Base-by-base conservation (phyloP, 2,329 filamentous ascomycete genomes). In the Aspergillus sp. region DNA sequence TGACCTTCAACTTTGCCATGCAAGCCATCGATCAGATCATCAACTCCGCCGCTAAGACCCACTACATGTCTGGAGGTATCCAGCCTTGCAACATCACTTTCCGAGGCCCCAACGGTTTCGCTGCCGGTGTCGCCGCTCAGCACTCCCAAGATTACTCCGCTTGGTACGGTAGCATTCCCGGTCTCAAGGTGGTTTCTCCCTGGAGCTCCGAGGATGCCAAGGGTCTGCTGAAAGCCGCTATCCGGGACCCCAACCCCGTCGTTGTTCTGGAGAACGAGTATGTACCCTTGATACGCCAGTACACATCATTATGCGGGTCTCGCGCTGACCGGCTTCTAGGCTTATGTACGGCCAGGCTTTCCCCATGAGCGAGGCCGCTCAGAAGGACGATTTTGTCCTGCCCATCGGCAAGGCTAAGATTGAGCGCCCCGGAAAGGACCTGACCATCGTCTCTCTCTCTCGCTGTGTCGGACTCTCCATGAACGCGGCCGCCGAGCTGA, bases 1-100 rank as follows among this genome's bases (percentile, higher is more conserved):
- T 99, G 94, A 99, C 94, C 69, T 97, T 96, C 86, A 99, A 99
- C 85, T 97, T 97, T 73, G 93, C 94, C 76, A 99, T 99, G 94
- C 94, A 99, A 81, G 90, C 94, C 73, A 99, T 99, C 76, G 94
- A 99, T 75, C 94, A 99, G 76, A 90, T 99, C 73, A 92, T 99
- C 85, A 99, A 99, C 86, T 97, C 93, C 46, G 94, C 82, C 65
- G 94, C 91, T 71, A 99, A 99, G 84, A 99, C 94, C 52, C 93
- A 99, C 71, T 99, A 99, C 83, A 99, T 99, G 94, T 97, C 94
- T 60, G 94, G 94, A 68, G 94, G 94, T 75, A 97, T 96, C 75
- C 94, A 99, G 79, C 94, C 94, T 67, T 99, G 94, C 81, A 97
- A 97, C 82, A 93, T 99, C 78, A 97, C 94, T 65, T 99, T 99